Percentiles rank a stretch among this genome's conserved stretches.
phyloP scores from a whole-genome alignment of 371 early-diverging fungal genomes.

The Mortierella sp. region DNA sequence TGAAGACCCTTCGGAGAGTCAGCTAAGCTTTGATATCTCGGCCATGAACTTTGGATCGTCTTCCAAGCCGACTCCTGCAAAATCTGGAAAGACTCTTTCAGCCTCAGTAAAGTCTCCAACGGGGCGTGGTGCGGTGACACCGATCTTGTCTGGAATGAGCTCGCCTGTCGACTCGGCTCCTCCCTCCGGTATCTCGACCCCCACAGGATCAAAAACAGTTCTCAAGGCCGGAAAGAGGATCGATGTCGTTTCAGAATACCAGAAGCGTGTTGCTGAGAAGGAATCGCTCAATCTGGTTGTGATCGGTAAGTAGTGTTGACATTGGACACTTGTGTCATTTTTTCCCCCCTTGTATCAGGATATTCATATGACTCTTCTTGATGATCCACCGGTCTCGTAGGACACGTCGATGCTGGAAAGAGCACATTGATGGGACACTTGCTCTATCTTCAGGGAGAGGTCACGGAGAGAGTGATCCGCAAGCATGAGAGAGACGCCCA shows the following conservation, averaged over 20 bases:
- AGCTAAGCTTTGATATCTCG: conserved; percentile 60
- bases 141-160: conserved; percentile 22
- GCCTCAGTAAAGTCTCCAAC: too few relatives aligned
- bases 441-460: conserved; percentile 88
- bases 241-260: conserved; percentile 80
- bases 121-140: conserved; percentile 2
- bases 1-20: conserved; percentile 44
- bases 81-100: neutral
- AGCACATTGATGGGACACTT: conserved; percentile 98
- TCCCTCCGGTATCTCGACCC: conserved; percentile 53
- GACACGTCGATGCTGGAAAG: conserved; percentile 99
- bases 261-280: conserved; percentile 75
- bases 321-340: neutral
- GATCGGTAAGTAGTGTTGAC: conserved; percentile 65
- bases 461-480: conserved; percentile 88
- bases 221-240: conserved; percentile 65
- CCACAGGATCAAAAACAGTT: conserved; percentile 49
- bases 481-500: conserved; percentile 95
- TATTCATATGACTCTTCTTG: neutral
- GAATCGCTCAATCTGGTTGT: conserved; percentile 85
- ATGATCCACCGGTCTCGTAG: conserved; percentile 44
- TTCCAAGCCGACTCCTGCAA: conserved; percentile 4
- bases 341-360: conserved; percentile 1
- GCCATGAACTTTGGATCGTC: conserved; percentile 58
- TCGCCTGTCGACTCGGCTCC: conserved; percentile 39